These are phyloP conservation scores for Aspergillus sp. DNA, from an alignment of 2,329 filamentous ascomycete genomes.

Conservation along the genomic window DNA sequence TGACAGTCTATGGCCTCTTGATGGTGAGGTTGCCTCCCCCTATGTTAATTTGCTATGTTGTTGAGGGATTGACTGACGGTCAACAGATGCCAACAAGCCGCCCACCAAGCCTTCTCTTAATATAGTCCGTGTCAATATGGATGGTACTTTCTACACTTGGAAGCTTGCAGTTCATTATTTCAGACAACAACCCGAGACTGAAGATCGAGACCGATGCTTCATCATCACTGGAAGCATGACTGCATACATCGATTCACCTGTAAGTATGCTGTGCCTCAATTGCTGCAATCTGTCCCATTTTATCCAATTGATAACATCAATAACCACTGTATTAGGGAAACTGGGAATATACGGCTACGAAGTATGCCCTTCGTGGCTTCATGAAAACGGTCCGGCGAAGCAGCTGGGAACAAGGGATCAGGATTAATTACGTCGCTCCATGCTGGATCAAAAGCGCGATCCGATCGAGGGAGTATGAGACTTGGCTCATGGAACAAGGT, in stretches of 20 bases:
- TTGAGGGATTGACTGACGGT: background rate
- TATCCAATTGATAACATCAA: too few species aligned
- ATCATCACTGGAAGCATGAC: background rate
- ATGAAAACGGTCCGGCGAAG: background rate
- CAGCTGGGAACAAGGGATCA: background rate
- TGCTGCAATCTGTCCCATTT: too few species aligned
- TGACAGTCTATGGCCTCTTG: background rate
- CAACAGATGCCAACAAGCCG: background rate
- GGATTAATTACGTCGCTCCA: background rate
- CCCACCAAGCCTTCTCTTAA: background rate
- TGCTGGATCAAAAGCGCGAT: background rate
- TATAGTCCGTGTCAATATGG: background rate
- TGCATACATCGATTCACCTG: background rate
- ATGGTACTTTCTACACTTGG: background rate
- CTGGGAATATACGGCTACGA: background rate
- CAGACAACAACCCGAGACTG: background rate
- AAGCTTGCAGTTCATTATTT: background rate
- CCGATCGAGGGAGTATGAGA: background rate
- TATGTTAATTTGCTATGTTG: background rate
- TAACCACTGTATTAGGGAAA: too few species aligned
- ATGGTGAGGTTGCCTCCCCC: background rate
- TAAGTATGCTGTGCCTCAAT: background rate
- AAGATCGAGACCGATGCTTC: background rate
- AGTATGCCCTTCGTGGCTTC: background rate
- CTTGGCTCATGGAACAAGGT: background rate